These are phyloP conservation scores for Elsinoe australis DNA, from an alignment of 2,329 filamentous ascomycete species.

Conservation along the genomic window DNA sequence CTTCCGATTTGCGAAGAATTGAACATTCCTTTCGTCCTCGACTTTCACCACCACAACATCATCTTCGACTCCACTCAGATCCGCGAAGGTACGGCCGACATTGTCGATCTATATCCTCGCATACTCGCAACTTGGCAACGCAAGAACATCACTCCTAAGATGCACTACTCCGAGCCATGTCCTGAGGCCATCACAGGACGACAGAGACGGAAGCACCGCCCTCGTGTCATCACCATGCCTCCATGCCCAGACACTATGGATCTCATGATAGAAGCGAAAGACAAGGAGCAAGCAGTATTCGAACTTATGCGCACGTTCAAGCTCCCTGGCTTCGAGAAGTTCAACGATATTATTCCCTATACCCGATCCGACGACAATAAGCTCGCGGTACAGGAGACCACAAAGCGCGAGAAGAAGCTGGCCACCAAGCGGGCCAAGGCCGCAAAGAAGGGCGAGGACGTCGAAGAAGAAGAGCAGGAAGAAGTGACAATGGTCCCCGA, in stretches of 20 bases:
- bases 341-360: constrained; percentile 72
- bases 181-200: constrained; percentile 67
- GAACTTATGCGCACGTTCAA: constrained; percentile 85
- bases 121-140: constrained; percentile 77
- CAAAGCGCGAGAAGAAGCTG: constrained; percentile 32
- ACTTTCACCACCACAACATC: constrained; percentile 95
- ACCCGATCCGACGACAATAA: constrained; percentile 69
- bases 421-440: constrained; percentile 38
- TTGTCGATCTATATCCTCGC: constrained; percentile 63
- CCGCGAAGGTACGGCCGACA: constrained; percentile 77
- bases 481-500: constrained; percentile 45
- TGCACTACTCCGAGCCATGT: constrained; percentile 87
- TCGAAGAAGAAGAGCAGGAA: constrained; percentile 34
- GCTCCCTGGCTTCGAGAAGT: constrained; percentile 66
- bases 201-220: constrained; percentile 76
- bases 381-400: constrained; percentile 31
- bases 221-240: constrained; percentile 69
- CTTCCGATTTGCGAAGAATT: constrained; percentile 85
- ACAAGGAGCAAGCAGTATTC: constrained; percentile 95
- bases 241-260: constrained; percentile 80
- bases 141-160: constrained; percentile 84
- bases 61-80: constrained; percentile 66
- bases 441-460: constrained; percentile 32
- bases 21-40: constrained; percentile 86
- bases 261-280: constrained; percentile 98